These are phyloP conservation scores for Scalesia atractyloides DNA, from an alignment of 129 eudicot genomes.

Conservation along the genomic window DNA sequence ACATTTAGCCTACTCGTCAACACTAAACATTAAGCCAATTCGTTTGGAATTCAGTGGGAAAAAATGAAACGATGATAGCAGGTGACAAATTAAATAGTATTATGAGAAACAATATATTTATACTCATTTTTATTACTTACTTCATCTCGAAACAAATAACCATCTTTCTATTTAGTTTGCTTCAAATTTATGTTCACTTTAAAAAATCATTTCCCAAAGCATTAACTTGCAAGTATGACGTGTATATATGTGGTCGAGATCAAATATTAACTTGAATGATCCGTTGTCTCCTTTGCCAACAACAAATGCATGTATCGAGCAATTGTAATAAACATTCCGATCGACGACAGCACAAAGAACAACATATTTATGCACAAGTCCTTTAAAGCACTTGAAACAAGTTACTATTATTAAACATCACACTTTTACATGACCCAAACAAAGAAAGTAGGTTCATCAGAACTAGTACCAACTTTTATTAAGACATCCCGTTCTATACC, in stretches of 20 bases:
- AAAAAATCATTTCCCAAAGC: background rate
- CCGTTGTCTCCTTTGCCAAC: background rate
- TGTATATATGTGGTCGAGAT: background rate
- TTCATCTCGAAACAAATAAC: no score
- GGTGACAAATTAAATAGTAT: no score
- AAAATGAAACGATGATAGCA: no score
- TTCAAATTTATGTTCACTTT: no score
- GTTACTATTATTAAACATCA: conserved; percentile 12
- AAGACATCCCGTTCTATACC: conserved; percentile 37
- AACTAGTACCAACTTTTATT: conserved; percentile 2
- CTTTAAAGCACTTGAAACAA: background rate
- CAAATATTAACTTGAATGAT: background rate
- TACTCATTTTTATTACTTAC: no score
- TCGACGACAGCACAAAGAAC: background rate
- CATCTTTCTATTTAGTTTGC: no score
- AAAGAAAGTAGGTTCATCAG: conserved; percentile 3
- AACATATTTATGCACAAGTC: background rate
- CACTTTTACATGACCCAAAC: background rate
- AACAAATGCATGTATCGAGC: background rate
- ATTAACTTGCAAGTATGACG: background rate
- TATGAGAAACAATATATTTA: no score
- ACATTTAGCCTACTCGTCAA: no score
- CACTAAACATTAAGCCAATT: no score
- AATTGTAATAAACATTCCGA: background rate
- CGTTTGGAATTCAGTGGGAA: no score